Evolutionary conservation across 106 monocot genomes (phyloP).

Genomic region (Acorus gramineus): DNA sequence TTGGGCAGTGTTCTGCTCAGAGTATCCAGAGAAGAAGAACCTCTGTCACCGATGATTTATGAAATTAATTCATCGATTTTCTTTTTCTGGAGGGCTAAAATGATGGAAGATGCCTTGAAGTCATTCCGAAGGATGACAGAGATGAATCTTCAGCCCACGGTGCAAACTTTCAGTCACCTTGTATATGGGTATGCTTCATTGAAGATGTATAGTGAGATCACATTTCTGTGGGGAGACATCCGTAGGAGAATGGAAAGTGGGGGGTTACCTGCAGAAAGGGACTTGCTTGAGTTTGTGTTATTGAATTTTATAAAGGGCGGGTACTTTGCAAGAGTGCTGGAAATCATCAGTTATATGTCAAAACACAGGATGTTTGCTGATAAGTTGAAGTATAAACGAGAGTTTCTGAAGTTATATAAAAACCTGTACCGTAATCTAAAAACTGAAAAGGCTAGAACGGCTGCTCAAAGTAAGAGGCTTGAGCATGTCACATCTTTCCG

Average conservation of each 20-base stretch:
- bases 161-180: slow-evolving; percentile 53
- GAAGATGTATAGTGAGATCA: slow-evolving; percentile 73
- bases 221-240: slow-evolving; percentile 86
- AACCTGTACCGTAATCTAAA: slow-evolving; percentile 58
- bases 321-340: slow-evolving; percentile 80
- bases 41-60: slow-evolving; percentile 24
- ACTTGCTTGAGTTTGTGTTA: slow-evolving; percentile 67
- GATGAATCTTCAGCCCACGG: slow-evolving; percentile 45
- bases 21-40: slow-evolving; percentile 25
- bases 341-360: slow-evolving; percentile 50
- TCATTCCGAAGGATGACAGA: slow-evolving; percentile 63
- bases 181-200: slow-evolving; percentile 66
- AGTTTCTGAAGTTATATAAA: slow-evolving; percentile 70
- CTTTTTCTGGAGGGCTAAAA: slow-evolving; percentile 81
- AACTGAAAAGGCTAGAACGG: slow-evolving; percentile 38
- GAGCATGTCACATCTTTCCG: slow-evolving; percentile 74
- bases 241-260: slow-evolving; percentile 52
- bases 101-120: slow-evolving; percentile 83
- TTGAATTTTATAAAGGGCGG: slow-evolving; percentile 79
- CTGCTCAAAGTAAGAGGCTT: slow-evolving; percentile 72
- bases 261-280: slow-evolving; percentile 32
- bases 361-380: slow-evolving; percentile 49
- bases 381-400: slow-evolving; percentile 68
- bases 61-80: slow-evolving; percentile 73
- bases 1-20: slow-evolving; percentile 30